These are phyloP conservation scores for Tribonema minus DNA, from an alignment of 108 stramenopile species.

Conservation along the genomic window DNA sequence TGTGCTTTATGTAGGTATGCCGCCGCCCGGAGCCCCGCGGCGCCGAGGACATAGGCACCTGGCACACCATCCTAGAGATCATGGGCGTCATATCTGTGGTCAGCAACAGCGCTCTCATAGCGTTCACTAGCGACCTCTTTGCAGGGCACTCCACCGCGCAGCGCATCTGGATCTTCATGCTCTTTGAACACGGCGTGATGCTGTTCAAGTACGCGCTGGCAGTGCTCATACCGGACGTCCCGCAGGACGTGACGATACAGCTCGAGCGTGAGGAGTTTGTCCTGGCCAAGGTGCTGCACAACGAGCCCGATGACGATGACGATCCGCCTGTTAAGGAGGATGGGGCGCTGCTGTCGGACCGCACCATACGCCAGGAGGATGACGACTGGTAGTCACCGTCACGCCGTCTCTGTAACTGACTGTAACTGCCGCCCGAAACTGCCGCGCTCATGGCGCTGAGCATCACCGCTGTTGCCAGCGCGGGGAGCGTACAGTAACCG, in stretches of 20 bases:
- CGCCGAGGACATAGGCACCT: constrained; percentile 84
- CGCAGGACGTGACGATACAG: constrained; percentile 50
- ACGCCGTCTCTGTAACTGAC: no score
- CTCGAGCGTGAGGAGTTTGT: constrained; percentile 51
- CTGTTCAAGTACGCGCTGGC: constrained; percentile 45
- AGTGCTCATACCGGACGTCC: constrained; percentile 45
- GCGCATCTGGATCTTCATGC: constrained; percentile 53
- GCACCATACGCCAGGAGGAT: no score
- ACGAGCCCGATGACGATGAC: constrained; percentile 41
- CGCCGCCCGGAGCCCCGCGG: constrained; percentile 78
- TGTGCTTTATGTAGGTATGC: constrained; percentile 49
- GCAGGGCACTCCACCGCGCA: neutral
- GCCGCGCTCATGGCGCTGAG: no score
- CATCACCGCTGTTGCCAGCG: no score
- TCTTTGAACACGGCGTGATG: constrained; percentile 49
- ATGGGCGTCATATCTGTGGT: constrained; percentile 88
- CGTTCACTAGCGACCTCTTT: constrained; percentile 72
- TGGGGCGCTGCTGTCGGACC: constrained; percentile 20
- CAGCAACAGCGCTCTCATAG: constrained; percentile 89
- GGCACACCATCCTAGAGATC: constrained; percentile 89
- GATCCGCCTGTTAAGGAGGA: constrained; percentile 22
- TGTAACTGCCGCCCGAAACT: no score
- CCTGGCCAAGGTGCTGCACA: constrained; percentile 35
- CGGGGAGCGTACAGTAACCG: no score
- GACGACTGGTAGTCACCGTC: no score